Conservation (phyloP, 371 early-diverging fungal species). For the Rhizopus arrhizus region DNA sequence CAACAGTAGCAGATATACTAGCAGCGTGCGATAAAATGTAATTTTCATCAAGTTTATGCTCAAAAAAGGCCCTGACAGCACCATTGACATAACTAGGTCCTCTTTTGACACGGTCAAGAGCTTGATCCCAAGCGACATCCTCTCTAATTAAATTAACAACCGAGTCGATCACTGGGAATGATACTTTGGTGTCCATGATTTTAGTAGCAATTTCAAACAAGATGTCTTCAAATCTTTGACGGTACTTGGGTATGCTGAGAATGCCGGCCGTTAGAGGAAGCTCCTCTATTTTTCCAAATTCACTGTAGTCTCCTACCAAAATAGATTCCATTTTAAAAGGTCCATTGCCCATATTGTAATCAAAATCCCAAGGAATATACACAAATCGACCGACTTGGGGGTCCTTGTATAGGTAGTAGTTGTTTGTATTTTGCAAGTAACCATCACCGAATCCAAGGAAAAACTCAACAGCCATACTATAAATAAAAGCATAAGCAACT, state of each 20-base stretch:
- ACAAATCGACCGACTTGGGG: constrained; percentile 23
- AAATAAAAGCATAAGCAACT: not conserved
- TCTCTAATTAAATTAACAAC: constrained; percentile 22
- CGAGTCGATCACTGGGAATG: constrained; percentile 30
- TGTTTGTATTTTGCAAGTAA: constrained; percentile 37
- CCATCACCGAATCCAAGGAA: constrained; percentile 36
- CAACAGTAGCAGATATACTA: constrained; percentile 15
- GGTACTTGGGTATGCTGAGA: constrained; percentile 20
- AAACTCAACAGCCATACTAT: constrained; percentile 45
- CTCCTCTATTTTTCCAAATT: constrained; percentile 18
- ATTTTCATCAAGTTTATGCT: constrained; percentile 3
- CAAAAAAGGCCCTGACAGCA: constrained; percentile 1
- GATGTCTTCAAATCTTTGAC: constrained; percentile 16
- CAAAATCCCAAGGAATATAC: constrained; percentile 39
- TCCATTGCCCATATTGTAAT: constrained; percentile 37
- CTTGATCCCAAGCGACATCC: constrained; percentile 36
- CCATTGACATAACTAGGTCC: constrained; percentile 11
- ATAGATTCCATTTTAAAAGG: constrained; percentile 29
- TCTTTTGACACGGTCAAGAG: constrained; percentile 18
- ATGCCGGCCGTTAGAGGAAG: constrained; percentile 37
- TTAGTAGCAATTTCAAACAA: constrained; percentile 7
- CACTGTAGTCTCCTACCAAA: constrained; percentile 30
- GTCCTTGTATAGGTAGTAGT: constrained; percentile 39
- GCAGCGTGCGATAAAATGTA: constrained; percentile 7
- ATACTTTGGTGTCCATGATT: constrained; percentile 17